Conservation (phyloP, 2,329 filamentous ascomycete genomes). For the Colletotrichum noveboracense region DNA sequence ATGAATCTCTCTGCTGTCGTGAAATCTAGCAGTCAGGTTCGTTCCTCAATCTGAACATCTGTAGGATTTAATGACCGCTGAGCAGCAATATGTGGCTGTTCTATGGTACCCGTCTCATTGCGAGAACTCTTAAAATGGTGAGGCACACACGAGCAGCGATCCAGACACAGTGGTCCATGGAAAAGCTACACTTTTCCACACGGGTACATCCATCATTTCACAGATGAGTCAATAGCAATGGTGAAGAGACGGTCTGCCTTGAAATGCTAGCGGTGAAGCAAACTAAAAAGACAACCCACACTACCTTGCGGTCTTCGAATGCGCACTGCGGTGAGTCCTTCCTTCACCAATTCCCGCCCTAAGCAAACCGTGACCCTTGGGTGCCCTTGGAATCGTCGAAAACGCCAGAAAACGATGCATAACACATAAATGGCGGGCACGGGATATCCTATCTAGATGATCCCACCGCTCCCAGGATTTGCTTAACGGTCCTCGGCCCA, state of each 20-base stretch:
- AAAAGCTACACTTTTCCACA: not conserved
- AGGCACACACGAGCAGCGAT: not conserved
- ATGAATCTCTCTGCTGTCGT: not conserved
- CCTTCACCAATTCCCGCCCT: conserved; percentile 2
- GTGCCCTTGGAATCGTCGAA: not conserved
- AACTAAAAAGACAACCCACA: not conserved
- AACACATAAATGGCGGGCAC: conserved; percentile 3
- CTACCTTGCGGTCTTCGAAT: not conserved
- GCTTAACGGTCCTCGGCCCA: conserved; percentile 83
- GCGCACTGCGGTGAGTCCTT: not conserved
- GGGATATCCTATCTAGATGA: not conserved
- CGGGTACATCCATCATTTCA: not conserved
- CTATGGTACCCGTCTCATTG: not conserved
- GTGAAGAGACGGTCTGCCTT: not conserved
- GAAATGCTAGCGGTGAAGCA: not conserved
- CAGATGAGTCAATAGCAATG: not conserved
- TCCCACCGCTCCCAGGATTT: not conserved
- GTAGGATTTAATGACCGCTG: not conserved
- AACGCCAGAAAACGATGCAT: conserved; percentile 21
- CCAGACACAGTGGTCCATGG: not conserved
- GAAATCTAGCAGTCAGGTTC: not conserved
- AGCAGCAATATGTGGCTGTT: not conserved
- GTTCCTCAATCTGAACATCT: not conserved
- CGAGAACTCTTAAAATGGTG: not conserved
- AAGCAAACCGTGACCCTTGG: conserved; percentile 5